Evolutionary conservation across 768 basidiomycete species (phyloP).

Genomic region (Tulasnella sp.): DNA sequence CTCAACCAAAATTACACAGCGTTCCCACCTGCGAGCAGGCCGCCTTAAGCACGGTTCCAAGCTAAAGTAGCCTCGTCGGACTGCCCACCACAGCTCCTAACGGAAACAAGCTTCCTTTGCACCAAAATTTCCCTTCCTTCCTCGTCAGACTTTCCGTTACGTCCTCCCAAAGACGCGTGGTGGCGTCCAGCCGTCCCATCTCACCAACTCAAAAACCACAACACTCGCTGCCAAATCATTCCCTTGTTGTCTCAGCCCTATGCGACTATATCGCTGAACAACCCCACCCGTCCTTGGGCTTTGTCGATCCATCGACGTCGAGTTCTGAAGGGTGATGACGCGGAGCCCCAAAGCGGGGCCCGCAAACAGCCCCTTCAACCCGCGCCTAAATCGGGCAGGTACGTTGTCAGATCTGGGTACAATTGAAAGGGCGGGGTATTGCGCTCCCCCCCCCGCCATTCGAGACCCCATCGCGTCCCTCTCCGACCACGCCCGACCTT

Average conservation of each 20-base stretch:
- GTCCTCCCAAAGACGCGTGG: neutral
- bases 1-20: neutral
- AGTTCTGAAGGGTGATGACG: neutral
- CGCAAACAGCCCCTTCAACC: neutral
- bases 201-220: neutral
- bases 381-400: conserved; percentile 2
- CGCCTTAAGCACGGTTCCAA: neutral
- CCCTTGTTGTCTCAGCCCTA: too few species aligned
- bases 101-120: neutral
- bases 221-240: neutral
- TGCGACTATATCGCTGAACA: neutral
- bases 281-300: neutral
- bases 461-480: neutral
- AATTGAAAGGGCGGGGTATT: conserved; percentile 4
- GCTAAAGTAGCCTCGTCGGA: neutral
- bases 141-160: neutral
- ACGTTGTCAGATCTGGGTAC: conserved; percentile 9
- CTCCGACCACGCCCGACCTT: conserved; percentile 4
- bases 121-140: neutral
- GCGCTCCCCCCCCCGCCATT: neutral
- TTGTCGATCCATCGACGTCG: neutral
- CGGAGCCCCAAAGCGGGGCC: neutral
- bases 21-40: neutral
- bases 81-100: neutral
- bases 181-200: neutral